A percentile compares a stretch with the other conserved stretches of the same genome.
Evolutionary conservation across 129 eudicot genomes (phyloP).

Genomic region (Silybum marianum): DNA sequence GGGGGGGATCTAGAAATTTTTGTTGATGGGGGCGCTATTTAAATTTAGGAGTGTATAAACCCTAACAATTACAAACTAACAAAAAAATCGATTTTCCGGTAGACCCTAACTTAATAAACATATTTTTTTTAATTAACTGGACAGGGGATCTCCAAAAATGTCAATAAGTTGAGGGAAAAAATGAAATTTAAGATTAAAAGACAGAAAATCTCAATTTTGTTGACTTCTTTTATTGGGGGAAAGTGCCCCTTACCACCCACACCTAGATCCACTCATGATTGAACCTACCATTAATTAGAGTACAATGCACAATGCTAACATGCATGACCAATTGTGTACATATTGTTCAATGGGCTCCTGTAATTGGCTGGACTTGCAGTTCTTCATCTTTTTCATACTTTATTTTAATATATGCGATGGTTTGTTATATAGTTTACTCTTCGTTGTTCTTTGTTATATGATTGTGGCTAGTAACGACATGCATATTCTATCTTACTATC

Average conservation of each 20-base stretch:
- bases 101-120: not conserved
- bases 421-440: not conserved
- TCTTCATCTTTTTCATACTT: not conserved
- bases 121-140: not conserved
- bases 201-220: too few relatives aligned
- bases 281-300: not conserved
- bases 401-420: not conserved
- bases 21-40: not conserved
- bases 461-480: not conserved
- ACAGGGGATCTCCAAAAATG: not conserved
- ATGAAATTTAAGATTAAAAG: not conserved
- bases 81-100: not conserved
- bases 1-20: not conserved
- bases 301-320: not conserved
- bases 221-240: too few relatives aligned
- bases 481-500: not conserved
- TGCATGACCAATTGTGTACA: not conserved
- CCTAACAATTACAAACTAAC: not conserved
- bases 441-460: too few relatives aligned
- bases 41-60: not conserved
- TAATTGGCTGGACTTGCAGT: not conserved
- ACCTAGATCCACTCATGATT: not conserved
- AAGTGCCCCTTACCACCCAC: not conserved
- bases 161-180: not conserved
- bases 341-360: not conserved